Evolutionary conservation across 1,139 yeast genomes (phyloP).

Genomic region (Candida dubliniensis): DNA sequence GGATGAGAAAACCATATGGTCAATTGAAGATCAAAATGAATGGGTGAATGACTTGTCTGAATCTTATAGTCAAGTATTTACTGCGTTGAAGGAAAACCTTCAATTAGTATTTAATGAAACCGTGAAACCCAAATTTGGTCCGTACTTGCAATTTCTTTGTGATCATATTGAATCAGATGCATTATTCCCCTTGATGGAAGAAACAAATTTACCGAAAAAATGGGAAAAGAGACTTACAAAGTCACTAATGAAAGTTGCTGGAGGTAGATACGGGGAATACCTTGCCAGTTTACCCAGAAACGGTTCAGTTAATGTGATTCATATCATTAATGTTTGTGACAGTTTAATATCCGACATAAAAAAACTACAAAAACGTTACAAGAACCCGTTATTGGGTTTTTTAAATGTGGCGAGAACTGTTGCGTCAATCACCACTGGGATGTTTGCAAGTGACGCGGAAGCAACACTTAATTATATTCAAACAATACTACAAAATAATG

Average conservation of each 20-base stretch:
- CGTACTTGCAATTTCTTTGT: conserved; percentile 51
- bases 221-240: conserved; percentile 55
- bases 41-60: conserved; percentile 52
- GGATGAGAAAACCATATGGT: conserved; percentile 44
- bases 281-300: conserved; percentile 62
- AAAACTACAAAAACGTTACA: conserved; percentile 59
- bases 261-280: conserved; percentile 57
- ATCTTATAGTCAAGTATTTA: conserved; percentile 50
- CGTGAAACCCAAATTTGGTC: conserved; percentile 63
- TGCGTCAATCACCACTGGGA: conserved; percentile 56
- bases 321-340: conserved; percentile 62
- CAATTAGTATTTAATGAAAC: conserved; percentile 46
- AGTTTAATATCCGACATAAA: conserved; percentile 51
- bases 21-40: conserved; percentile 48
- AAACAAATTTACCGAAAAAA: conserved; percentile 41
- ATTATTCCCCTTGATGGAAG: conserved; percentile 36
- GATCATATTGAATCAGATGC: conserved; percentile 53
- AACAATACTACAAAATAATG: conserved; percentile 37
- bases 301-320: conserved; percentile 53
- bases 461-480: conserved; percentile 60
- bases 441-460: conserved; percentile 64
- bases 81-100: conserved; percentile 46
- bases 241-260: conserved; percentile 53
- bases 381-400: conserved; percentile 59
- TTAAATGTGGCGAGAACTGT: conserved; percentile 56